phyloP scores from a whole-genome alignment of 495 filamentous ascomycete genomes.

The Penicillium cosmopolitanum region DNA sequence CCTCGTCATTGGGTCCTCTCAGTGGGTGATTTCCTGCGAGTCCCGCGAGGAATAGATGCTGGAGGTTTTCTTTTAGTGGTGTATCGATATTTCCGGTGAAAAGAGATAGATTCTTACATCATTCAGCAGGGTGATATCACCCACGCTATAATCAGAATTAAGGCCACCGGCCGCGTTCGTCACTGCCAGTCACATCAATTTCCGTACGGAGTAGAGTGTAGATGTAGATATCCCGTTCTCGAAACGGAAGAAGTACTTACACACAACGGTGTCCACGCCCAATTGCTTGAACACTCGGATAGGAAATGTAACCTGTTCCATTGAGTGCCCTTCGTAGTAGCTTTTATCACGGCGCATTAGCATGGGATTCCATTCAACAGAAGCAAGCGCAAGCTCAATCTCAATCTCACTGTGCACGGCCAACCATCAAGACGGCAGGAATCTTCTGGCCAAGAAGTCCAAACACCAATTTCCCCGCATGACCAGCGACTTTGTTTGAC shows the following conservation, averaged over 20 bases:
- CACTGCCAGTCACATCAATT: conserved; percentile 44
- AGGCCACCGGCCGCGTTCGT: conserved; percentile 80
- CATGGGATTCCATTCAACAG: neutral
- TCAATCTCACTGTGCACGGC: conserved; percentile 67
- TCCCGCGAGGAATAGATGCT: conserved; percentile 78
- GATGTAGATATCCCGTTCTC: neutral
- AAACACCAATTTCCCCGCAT: conserved; percentile 77
- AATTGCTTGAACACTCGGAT: conserved; percentile 71
- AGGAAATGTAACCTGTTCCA: conserved; percentile 70
- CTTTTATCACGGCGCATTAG: conserved; percentile 48
- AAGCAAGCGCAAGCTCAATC: neutral
- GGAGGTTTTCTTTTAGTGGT: conserved; percentile 23
- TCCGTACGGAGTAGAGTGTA: neutral
- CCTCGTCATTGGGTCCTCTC: conserved; percentile 69
- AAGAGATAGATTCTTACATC: conserved; percentile 54
- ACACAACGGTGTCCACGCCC: conserved; percentile 65
- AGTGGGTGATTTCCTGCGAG: conserved; percentile 70
- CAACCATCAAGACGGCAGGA: conserved; percentile 72
- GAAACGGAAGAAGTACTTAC: conserved; percentile 40
- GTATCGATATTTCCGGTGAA: conserved; percentile 1
- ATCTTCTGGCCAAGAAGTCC: conserved; percentile 60
- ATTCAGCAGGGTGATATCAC: conserved; percentile 73
- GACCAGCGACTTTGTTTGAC: conserved; percentile 61
- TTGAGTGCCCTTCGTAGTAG: conserved; percentile 77
- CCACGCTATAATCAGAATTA: conserved; percentile 68